A percentile compares a stretch with the other conserved stretches of the same genome.
Evolutionary conservation across 2,329 filamentous ascomycete genomes (phyloP).

Genomic region (Orbilia brochopaga): DNA sequence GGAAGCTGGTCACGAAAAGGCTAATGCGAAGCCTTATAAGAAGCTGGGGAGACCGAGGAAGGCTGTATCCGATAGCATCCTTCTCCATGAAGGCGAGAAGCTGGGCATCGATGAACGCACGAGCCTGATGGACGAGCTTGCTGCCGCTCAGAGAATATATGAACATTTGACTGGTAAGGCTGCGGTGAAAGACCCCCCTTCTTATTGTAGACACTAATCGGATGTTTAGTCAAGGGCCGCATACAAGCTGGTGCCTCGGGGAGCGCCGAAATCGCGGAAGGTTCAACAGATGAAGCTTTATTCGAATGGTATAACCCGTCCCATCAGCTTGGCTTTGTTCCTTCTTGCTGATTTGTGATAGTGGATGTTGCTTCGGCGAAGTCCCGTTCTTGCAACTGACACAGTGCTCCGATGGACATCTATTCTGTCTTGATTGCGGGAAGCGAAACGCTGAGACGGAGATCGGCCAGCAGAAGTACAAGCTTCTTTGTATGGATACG

Average conservation of each 20-base stretch:
- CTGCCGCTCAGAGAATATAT: constrained; percentile 26
- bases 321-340: not conserved
- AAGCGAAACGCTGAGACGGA: constrained; percentile 70
- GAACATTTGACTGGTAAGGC: constrained; percentile 28
- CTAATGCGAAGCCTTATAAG: constrained; percentile 52
- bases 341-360: constrained; percentile 12
- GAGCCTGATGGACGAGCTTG: constrained; percentile 53
- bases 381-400: constrained; percentile 71
- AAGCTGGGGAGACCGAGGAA: constrained; percentile 56
- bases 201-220: constrained; percentile 16
- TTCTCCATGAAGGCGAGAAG: constrained; percentile 44
- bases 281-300: constrained; percentile 62
- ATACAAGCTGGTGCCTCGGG: constrained; percentile 54
- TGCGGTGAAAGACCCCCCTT: not conserved
- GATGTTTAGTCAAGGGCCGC: constrained; percentile 52
- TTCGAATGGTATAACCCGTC: constrained; percentile 63
- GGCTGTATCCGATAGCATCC: constrained; percentile 27
- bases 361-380: constrained; percentile 74
- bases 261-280: constrained; percentile 54
- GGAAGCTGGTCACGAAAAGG: constrained; percentile 56
- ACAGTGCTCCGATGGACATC: constrained; percentile 67
- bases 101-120: constrained; percentile 56
- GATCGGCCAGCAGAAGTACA: constrained; percentile 72
- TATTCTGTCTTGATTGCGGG: constrained; percentile 74
- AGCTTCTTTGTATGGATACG: constrained; percentile 73